Percentiles rank a stretch among this genome's conserved stretches.
Conservation (phyloP, 106 monocot genomes). For the Gastrodia elata region DNA sequence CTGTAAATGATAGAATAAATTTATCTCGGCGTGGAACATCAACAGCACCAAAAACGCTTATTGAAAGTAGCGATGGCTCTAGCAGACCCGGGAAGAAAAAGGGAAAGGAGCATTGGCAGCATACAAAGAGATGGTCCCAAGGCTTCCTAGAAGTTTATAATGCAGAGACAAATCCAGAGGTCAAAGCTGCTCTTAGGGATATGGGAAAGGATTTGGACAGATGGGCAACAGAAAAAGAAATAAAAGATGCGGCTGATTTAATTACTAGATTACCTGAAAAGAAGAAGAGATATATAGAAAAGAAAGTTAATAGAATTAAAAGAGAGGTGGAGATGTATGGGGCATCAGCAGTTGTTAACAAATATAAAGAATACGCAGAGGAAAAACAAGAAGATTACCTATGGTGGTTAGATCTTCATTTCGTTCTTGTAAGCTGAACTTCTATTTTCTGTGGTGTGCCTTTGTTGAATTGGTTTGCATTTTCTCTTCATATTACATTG, state of each 20-base stretch:
- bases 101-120: constrained; percentile 72
- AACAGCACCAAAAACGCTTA: constrained; percentile 27
- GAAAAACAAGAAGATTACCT: constrained; percentile 69
- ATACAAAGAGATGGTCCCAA: constrained; percentile 85
- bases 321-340: constrained; percentile 63
- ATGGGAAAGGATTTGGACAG: constrained; percentile 76
- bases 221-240: constrained; percentile 74
- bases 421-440: constrained; percentile 44
- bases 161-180: constrained; percentile 67
- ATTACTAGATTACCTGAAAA: constrained; percentile 49
- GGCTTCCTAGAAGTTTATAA: constrained; percentile 82
- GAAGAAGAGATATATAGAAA: constrained; percentile 53
- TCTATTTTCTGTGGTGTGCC: background rate
- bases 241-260: constrained; percentile 42
- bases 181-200: constrained; percentile 66
- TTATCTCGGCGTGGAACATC: constrained; percentile 17
- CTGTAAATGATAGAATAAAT: constrained; percentile 17
- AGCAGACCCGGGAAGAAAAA: constrained; percentile 59
- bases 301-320: constrained; percentile 72
- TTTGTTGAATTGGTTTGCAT: background rate
- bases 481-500: background rate
- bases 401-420: constrained; percentile 82
- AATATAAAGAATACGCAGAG: constrained; percentile 74
- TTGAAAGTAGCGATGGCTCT: constrained; percentile 83
- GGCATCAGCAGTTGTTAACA: constrained; percentile 66